phyloP scores from a whole-genome alignment of 2,329 filamentous ascomycete genomes.

The Aschersonia sp. region DNA sequence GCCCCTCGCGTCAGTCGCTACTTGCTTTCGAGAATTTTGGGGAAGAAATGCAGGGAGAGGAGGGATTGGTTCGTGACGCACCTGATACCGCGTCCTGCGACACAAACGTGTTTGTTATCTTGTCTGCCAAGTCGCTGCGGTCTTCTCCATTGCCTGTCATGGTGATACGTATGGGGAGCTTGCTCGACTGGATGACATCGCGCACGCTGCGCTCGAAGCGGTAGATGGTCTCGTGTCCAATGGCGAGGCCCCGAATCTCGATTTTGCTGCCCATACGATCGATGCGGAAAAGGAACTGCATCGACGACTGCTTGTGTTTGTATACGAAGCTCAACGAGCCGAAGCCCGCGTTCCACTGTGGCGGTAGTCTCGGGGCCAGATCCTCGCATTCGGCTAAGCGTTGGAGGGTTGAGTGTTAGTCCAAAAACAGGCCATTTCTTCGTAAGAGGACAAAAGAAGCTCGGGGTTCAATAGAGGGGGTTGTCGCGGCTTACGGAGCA shows the following conservation, averaged over 20 bases:
- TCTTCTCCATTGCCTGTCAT: constrained; percentile 31
- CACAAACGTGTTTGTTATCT: constrained; percentile 53
- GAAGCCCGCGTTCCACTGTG: constrained; percentile 64
- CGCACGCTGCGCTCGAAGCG: constrained; percentile 57
- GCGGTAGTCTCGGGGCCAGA: constrained; percentile 49
- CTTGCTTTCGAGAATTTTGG: no score
- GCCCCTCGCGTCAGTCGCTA: no score
- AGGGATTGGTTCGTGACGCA: constrained; percentile 7
- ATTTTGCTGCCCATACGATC: constrained; percentile 71
- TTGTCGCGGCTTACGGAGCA: constrained; percentile 37
- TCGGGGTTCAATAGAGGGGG: no score
- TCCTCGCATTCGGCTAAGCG: constrained; percentile 29
- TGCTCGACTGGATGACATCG: constrained; percentile 55
- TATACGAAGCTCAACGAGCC: constrained; percentile 74
- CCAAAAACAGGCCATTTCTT: no score
- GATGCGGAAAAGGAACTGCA: constrained; percentile 70
- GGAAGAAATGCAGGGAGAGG: no score
- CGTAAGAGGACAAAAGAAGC: no score
- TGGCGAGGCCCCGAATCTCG: constrained; percentile 65
- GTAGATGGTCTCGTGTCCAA: constrained; percentile 69
- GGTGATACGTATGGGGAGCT: constrained; percentile 41
- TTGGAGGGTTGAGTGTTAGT: background rate
- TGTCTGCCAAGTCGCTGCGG: constrained; percentile 29
- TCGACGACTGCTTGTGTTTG: constrained; percentile 69
- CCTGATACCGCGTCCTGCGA: constrained; percentile 50